Base-by-base conservation (phyloP, 179 eudicot species). In the Silene vulgaris region DNA sequence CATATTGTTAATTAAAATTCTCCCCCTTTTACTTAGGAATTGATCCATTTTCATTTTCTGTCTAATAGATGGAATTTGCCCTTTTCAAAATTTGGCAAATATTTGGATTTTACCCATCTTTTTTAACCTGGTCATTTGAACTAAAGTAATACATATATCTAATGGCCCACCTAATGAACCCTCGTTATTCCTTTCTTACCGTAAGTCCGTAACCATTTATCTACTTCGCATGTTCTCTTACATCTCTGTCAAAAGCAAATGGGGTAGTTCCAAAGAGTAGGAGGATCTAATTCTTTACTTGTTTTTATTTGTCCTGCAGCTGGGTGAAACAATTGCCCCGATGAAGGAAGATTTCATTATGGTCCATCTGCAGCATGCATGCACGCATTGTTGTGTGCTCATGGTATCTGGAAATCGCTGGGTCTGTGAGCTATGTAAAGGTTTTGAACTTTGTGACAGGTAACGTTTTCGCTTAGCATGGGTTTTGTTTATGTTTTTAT, bases 301-400 rank as follows among this genome's bases (percentile, higher is more conserved):
- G 14, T 65, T 19, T 79, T 28, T 78, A 5, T 57, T 78, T 77
- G 50, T 74, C 79, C n/a, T 76, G 60, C 89, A 95, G 98, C 97
- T 95, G 77, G 98, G 98, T 72, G 97, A 92, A 78, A 88, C 96
- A 13, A 95, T 95, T 68, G 76, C 82, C 71, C 96, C 96, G 29
- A 90, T 92, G 97, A 95, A 92, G 88, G 98, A 95, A 83, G 98
- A 92, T 80, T 95, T 95, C 77, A 95, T 95, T 77, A 92, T 95
- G 98, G 98, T 95, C 79, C 97, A 92, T 85, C 85, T 95, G 84
- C 97, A 92, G 85, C 90, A 89, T 84, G 78, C 93, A 48, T 95
- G 99, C 85, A 80, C 86, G 7, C 97, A 93, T 79, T 95, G 99
- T 82, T 88, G 97, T 79, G 72, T 80, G 78, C 86, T 90, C 67